A percentile compares a stretch with the other conserved stretches of the same genome.
Evolutionary conservation across 805 yeast species (phyloP).

Genomic region (Grigorovia humatica): DNA sequence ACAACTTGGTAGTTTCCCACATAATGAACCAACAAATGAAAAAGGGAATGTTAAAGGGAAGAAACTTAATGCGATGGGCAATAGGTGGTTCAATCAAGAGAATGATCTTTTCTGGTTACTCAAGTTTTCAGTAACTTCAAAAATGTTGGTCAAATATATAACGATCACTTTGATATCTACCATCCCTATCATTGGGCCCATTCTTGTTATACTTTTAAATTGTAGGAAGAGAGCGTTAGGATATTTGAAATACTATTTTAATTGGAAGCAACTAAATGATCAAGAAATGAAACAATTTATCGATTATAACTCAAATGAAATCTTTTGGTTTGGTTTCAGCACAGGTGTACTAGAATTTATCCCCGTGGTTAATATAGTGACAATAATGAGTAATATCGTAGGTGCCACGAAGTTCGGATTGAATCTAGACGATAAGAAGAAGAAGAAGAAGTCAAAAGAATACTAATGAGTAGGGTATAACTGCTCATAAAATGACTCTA

Average conservation of each 20-base stretch:
- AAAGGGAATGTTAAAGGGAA: background rate
- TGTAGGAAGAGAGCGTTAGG: constrained; percentile 22
- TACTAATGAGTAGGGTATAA: background rate
- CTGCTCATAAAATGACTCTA: background rate
- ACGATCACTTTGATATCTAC: constrained; percentile 3
- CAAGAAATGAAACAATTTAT: constrained; percentile 28
- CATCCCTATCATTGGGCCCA: constrained; percentile 29
- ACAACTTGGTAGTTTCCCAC: constrained; percentile 14
- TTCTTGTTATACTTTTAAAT: constrained; percentile 18
- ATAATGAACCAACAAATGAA: constrained; percentile 1
- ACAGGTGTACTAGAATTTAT: constrained; percentile 42
- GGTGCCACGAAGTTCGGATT: constrained; percentile 60
- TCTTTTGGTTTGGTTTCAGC: constrained; percentile 41
- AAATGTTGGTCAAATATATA: background rate
- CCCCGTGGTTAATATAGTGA: constrained; percentile 44
- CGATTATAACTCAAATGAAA: constrained; percentile 30
- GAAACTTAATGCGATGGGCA: background rate
- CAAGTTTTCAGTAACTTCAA: background rate
- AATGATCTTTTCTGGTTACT: background rate
- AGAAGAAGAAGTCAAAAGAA: background rate
- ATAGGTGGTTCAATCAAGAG: background rate
- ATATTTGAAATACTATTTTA: constrained; percentile 20
- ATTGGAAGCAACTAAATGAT: constrained; percentile 12
- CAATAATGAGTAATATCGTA: constrained; percentile 46
- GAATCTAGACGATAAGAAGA: background rate